Percentiles rank a stretch among this genome's conserved stretches.
These are phyloP conservation scores for Bryoglossum gracile DNA, from an alignment of 495 filamentous ascomycete genomes.

Conservation along the genomic window DNA sequence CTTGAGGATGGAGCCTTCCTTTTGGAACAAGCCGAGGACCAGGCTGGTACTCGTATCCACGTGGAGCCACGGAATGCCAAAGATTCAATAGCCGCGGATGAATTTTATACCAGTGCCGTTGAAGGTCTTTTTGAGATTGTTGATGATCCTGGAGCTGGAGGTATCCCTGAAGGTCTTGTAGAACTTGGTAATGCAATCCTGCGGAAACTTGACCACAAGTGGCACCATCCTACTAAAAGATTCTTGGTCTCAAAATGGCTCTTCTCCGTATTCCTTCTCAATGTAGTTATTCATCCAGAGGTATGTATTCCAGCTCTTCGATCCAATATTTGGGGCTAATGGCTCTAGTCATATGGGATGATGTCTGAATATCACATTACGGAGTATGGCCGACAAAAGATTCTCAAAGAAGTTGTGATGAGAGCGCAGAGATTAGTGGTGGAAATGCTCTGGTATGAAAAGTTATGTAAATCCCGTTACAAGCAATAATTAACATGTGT, in stretches of 20 bases:
- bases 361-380: conserved; percentile 87
- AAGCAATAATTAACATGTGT: too few species aligned
- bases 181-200: conserved; percentile 78
- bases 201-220: conserved; percentile 64
- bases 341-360: conserved; percentile 64
- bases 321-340: conserved; percentile 25
- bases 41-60: conserved; percentile 57
- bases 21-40: conserved; percentile 69
- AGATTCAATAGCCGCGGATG: conserved; percentile 72
- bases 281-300: conserved; percentile 85
- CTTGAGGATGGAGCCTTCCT: conserved; percentile 88
- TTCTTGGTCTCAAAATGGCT: conserved; percentile 88
- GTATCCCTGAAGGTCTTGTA: conserved; percentile 77
- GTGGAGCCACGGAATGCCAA: conserved; percentile 55
- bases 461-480: too few species aligned
- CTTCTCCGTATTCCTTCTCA: conserved; percentile 78
- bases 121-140: conserved; percentile 79
- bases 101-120: conserved; percentile 81
- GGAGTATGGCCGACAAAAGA: conserved; percentile 80
- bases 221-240: conserved; percentile 60
- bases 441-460: conserved; percentile 46
- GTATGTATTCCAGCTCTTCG: conserved; percentile 36
- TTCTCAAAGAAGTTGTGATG: conserved; percentile 75
- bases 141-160: conserved; percentile 67
- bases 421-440: conserved; percentile 68